Evolutionary conservation across 257 asterid genomes (phyloP).

Genomic region (Nicotiana noctiflora): DNA sequence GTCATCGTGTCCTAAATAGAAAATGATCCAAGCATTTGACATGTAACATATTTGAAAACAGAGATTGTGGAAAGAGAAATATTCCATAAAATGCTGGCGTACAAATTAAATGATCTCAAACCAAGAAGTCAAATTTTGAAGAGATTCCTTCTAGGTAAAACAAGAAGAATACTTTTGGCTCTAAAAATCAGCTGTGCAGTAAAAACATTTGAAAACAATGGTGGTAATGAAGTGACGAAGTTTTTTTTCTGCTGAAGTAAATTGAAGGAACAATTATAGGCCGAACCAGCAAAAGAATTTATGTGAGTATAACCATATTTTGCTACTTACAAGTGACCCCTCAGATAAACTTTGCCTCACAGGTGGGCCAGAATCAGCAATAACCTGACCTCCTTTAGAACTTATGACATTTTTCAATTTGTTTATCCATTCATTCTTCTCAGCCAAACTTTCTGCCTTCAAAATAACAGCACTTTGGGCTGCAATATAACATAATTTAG

Average conservation of each 20-base stretch:
- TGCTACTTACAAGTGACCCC: slow-evolving; percentile 72
- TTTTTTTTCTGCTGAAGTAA: neutral
- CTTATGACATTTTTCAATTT: slow-evolving; percentile 33
- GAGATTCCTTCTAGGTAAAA: neutral
- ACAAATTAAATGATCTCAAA: neutral
- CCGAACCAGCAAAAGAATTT: neutral
- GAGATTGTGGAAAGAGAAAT: neutral
- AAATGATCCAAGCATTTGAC: neutral
- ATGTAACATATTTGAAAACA: neutral
- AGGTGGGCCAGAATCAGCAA: slow-evolving; percentile 52
- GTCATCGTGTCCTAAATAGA: slow-evolving; percentile 62
- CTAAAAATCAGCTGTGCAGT: neutral
- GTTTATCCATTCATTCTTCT: slow-evolving; percentile 24
- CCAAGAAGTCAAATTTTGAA: neutral
- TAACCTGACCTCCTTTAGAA: slow-evolving; percentile 84
- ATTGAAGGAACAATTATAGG: neutral
- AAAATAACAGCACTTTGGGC: slow-evolving; percentile 28
- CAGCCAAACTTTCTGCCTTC: slow-evolving; percentile 28
- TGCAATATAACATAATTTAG: slow-evolving; percentile 4
- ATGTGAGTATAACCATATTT: neutral
- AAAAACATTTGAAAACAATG: neutral
- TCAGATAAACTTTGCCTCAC: slow-evolving; percentile 74
- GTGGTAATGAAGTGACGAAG: neutral
- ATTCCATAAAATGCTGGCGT: neutral
- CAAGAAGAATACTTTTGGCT: neutral